Evolutionary conservation across 179 eudicot species (phyloP), one percentile per base, ranked within the genome.

Genomic region (Spergularia azorica): DNA sequence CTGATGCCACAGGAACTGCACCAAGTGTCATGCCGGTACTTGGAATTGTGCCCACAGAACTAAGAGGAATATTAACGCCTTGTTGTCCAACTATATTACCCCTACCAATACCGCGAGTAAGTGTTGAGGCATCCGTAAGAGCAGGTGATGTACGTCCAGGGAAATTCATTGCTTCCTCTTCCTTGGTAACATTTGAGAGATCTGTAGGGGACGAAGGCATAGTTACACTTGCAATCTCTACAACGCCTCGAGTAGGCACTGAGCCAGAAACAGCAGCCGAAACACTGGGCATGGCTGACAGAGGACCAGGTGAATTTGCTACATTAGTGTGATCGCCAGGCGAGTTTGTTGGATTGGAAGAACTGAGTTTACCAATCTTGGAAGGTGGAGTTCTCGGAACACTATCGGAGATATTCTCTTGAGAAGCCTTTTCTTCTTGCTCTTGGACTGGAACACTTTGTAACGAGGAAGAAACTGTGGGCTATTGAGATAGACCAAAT

Each of bases 351-450:
- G 92, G 87, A 83, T 77, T 86, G 76, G 93, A 81, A 74, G 89
- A 84, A 77, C 87, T 80, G 70, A 82, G 82, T n/a, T 79, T 21
- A 80, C 87, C 79, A 79, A 76, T 84, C 87, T 94, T 96, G 74
- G 98, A 83, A 48, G 95, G 86, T 38, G 94, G 97, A 64, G 97
- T 96, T 78, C 83, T 94, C 14, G 94, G 86, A 80, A 80, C 86
- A 67, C 77, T 72, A 68, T 95, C 98, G 71, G 88, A 70, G 78
- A 63, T 85, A 73, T 59, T 83, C 73, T 94, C 99, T 73, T 85
- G 90, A 69, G 86, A 81, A 78, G 82, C 41, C 36, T 86, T 74
- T 83, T 89, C 97, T 81, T 88, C 94, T 82, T 87, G 99, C 74
- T 96, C 99, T 72, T 39, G 90, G 62, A 76, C 43, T 18, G 90